Conservation (phyloP, 257 asterid genomes). For the Solanum paucissectum region DNA sequence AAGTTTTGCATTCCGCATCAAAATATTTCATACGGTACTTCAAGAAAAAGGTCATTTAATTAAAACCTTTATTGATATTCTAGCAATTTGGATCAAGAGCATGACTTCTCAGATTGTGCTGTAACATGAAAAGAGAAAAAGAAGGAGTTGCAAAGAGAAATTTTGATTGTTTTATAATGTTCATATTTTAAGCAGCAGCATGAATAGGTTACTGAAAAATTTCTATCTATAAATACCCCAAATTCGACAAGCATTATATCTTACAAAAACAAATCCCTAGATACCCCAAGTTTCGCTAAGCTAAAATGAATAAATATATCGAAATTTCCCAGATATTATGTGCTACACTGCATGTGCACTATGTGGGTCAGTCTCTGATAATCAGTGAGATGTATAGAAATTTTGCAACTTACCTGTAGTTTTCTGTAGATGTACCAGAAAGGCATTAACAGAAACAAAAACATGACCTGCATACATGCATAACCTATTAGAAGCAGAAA, state of each 20-base stretch:
- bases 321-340: background rate
- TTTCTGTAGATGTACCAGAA: constrained; percentile 78
- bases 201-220: background rate
- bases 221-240: background rate
- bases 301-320: background rate
- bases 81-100: background rate
- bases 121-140: background rate
- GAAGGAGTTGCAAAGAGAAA: background rate
- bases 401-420: constrained; percentile 48
- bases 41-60: background rate
- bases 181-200: background rate
- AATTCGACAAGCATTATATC: background rate
- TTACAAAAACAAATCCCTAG: background rate
- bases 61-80: background rate
- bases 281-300: background rate
- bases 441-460: constrained; percentile 69
- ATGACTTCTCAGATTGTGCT: background rate
- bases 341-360: background rate
- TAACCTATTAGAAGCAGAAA: background rate
- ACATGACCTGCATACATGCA: constrained; percentile 44
- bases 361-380: background rate
- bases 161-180: background rate
- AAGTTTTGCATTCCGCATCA: background rate
- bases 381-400: constrained; percentile 1
- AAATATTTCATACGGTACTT: background rate